Conservation (phyloP, 305 asterid species). For the Fraxinus xanthoxyloides region DNA sequence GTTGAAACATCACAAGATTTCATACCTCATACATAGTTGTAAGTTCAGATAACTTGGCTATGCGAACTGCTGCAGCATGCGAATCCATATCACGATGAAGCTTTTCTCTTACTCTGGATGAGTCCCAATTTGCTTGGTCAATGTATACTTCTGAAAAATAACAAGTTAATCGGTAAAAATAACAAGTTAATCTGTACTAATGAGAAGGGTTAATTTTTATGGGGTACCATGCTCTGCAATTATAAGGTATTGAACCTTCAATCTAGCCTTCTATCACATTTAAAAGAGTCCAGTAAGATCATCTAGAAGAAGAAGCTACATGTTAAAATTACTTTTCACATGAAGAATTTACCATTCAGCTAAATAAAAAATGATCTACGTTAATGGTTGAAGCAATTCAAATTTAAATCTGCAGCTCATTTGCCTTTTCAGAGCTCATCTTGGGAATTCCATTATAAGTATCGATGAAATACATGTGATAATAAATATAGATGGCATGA, state of each 20-base stretch:
- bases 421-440: not conserved
- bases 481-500: slow-evolving; percentile 3
- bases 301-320: slow-evolving; percentile 13
- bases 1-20: not conserved
- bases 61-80: slow-evolving; percentile 67
- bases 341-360: slow-evolving; percentile 11
- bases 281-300: slow-evolving; percentile 1
- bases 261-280: not conserved
- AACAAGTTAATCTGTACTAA: not conserved
- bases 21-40: slow-evolving; percentile 54
- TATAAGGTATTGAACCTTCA: not conserved
- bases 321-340: slow-evolving; percentile 8
- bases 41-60: slow-evolving; percentile 68
- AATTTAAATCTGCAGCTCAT: not conserved
- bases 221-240: not conserved
- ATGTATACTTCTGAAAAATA: slow-evolving; percentile 63
- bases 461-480: slow-evolving; percentile 10
- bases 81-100: slow-evolving; percentile 90
- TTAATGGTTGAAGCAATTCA: slow-evolving; percentile 6
- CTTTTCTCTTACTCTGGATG: slow-evolving; percentile 82
- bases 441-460: slow-evolving; percentile 10
- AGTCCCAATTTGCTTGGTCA: slow-evolving; percentile 84
- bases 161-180: slow-evolving; percentile 12
- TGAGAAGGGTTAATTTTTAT: not conserved
- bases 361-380: not conserved